Percentiles rank a stretch among this genome's conserved stretches.
These are phyloP conservation scores for Agrocybe chaxingu DNA, from an alignment of 768 basidiomycete genomes.

Conservation along the genomic window DNA sequence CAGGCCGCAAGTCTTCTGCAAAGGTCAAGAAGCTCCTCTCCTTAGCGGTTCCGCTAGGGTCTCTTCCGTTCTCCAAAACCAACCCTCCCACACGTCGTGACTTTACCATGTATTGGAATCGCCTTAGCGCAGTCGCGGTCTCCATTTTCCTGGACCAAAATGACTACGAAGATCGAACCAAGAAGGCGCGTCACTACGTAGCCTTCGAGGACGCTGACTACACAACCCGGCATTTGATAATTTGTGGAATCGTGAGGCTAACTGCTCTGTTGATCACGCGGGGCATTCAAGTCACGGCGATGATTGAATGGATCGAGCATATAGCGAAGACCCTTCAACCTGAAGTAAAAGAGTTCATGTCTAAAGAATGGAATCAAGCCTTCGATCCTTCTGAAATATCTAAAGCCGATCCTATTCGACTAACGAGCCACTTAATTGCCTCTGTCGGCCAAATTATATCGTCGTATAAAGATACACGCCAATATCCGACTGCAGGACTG, in stretches of 20 bases:
- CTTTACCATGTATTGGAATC: slow-evolving; percentile 78
- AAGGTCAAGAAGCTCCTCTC: slow-evolving; percentile 68
- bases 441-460: slow-evolving; percentile 52
- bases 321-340: slow-evolving; percentile 51
- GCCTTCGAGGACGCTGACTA: slow-evolving; percentile 63
- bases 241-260: slow-evolving; percentile 74
- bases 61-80: slow-evolving; percentile 59
- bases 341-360: slow-evolving; percentile 39
- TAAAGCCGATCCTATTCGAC: neutral
- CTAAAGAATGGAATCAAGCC: neutral
- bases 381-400: too few species aligned
- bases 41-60: slow-evolving; percentile 66
- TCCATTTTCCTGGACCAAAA: slow-evolving; percentile 61
- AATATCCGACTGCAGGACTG: slow-evolving; percentile 9
- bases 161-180: slow-evolving; percentile 49
- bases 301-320: slow-evolving; percentile 62
- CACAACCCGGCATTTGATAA: slow-evolving; percentile 62
- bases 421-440: slow-evolving; percentile 28
- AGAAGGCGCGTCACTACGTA: slow-evolving; percentile 66
- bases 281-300: slow-evolving; percentile 42
- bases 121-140: slow-evolving; percentile 70
- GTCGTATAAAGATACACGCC: slow-evolving; percentile 13
- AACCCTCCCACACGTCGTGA: slow-evolving; percentile 49
- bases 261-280: slow-evolving; percentile 59
- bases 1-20: slow-evolving; percentile 30